These are phyloP conservation scores for Syzygium oleosum DNA, from an alignment of 345 rosid genomes.

Conservation along the genomic window DNA sequence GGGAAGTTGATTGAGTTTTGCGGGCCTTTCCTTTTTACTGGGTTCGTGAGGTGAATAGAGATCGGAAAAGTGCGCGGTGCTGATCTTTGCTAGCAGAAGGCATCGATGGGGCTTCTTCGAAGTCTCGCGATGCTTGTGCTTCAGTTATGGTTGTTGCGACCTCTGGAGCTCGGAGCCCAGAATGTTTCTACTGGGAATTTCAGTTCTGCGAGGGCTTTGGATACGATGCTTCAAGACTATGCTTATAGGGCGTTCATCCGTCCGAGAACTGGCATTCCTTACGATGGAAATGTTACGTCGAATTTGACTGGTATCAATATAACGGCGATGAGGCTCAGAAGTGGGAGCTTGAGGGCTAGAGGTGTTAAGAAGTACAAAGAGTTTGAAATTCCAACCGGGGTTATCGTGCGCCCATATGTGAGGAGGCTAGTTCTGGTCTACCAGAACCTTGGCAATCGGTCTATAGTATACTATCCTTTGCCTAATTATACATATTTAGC, in stretches of 20 bases:
- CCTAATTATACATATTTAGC: slow-evolving; percentile 45
- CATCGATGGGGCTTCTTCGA: slow-evolving; percentile 70
- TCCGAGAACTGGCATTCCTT: slow-evolving; percentile 66
- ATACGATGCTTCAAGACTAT: slow-evolving; percentile 73
- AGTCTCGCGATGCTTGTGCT: slow-evolving; percentile 48
- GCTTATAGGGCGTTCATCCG: slow-evolving; percentile 54
- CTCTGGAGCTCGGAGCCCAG: slow-evolving; percentile 22
- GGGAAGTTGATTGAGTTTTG: background rate
- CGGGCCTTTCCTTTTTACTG: background rate
- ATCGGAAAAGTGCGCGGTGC: background rate
- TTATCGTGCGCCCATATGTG: slow-evolving; percentile 49
- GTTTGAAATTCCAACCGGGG: slow-evolving; percentile 51
- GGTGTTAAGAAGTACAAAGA: slow-evolving; percentile 43
- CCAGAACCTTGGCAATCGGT: slow-evolving; percentile 78
- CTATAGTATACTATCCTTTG: slow-evolving; percentile 51
- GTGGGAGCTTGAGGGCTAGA: slow-evolving; percentile 63
- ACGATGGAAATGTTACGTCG: slow-evolving; percentile 44
- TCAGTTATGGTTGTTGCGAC: slow-evolving; percentile 8
- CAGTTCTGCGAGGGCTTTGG: slow-evolving; percentile 40
- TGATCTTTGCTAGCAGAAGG: background rate
- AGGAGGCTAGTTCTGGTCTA: slow-evolving; percentile 77
- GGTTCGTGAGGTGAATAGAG: background rate
- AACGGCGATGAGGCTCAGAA: slow-evolving; percentile 72
- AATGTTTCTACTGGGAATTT: background rate
- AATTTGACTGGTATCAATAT: slow-evolving; percentile 61